Evolutionary conservation across 805 yeast genomes (phyloP), one percentile per base, ranked within the genome.

Genomic region (Candida montana): DNA sequence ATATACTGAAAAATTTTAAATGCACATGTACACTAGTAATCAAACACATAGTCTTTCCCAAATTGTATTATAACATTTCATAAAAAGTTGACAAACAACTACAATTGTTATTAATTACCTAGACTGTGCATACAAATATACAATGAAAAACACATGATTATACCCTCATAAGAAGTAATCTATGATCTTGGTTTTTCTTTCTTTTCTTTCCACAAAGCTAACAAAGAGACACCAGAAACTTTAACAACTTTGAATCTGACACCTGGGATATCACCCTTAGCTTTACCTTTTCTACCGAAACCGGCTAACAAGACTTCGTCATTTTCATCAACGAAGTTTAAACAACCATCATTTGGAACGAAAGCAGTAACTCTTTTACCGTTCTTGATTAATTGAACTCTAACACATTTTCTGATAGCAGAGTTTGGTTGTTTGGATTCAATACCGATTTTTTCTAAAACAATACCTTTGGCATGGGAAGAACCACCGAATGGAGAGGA

Each of bases 251-350:
- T 93, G 89, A 93, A 93, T 86, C 99, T 93, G 71, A 93, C 99
- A 88, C 99, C 99, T 75, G 99, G 99, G 70, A 93, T 91, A 90
- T 93, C 99, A 83, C 99, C 99, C 95, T 93, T 93, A 74, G 99
- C 99, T 83, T 93, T 93, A 81, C 99, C 99, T 83, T 96, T 93
- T 81, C 98, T 89, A 88, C 99, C 99, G 89, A 93, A 93, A 83
- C 99, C 99, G 67, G 99, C 98, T 65, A 93, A 81, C 67, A 93
- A 80, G 64, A 93, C 99, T 77, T 93, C 98, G 79, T 93, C 99
- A 82, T 93, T 93, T 81, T 93, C 98, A 72, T 93, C 99, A 65
- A 93, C 97, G 64, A 83, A 93, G 93, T 93, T 93, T 75, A 93
- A 79, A 83, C 99, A 93, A 91, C 99, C 99, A 78, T 93, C 99